These are phyloP conservation scores for Trichaptum fuscoviolaceum DNA, from an alignment of 768 basidiomycete species.

Conservation along the genomic window DNA sequence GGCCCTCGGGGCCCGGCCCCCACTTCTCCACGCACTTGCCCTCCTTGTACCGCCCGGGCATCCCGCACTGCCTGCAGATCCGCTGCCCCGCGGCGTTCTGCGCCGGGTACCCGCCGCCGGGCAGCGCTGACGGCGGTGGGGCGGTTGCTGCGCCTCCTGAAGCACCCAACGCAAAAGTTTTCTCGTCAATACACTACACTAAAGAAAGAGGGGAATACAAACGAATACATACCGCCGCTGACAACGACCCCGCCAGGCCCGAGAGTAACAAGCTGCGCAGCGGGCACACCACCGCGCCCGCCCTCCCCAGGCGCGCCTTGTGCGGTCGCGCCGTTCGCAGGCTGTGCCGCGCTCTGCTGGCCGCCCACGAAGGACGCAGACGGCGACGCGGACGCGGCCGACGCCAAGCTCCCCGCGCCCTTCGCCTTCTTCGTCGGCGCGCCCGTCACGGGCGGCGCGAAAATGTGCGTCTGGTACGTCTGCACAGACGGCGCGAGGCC, in stretches of 20 bases:
- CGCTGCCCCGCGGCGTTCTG: constrained; percentile 61
- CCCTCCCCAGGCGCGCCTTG: neutral
- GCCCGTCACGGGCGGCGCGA: constrained; percentile 68
- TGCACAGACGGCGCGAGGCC: constrained; percentile 17
- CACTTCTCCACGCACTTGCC: constrained; percentile 85
- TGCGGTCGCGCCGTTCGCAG: neutral
- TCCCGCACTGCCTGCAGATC: constrained; percentile 72
- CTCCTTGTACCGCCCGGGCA: constrained; percentile 74
- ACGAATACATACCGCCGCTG: neutral
- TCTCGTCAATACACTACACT: neutral
- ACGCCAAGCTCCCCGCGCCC: constrained; percentile 17
- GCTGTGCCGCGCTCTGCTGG: too few relatives aligned
- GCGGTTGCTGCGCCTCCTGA: constrained; percentile 2
- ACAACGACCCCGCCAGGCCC: constrained; percentile 3
- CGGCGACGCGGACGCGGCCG: neutral
- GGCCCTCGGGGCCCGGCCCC: constrained; percentile 80
- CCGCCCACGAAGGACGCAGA: neutral
- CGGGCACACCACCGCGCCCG: neutral
- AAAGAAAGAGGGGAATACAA: neutral
- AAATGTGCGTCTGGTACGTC: constrained; percentile 61
- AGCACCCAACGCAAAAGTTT: too few relatives aligned
- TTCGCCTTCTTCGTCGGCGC: constrained; percentile 67
- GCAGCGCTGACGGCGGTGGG: neutral
- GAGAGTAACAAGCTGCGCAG: neutral
- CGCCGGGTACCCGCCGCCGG: constrained; percentile 14